Base-by-base conservation (phyloP, 1,139 yeast species). In the Debaryomyces robertsiae region DNA sequence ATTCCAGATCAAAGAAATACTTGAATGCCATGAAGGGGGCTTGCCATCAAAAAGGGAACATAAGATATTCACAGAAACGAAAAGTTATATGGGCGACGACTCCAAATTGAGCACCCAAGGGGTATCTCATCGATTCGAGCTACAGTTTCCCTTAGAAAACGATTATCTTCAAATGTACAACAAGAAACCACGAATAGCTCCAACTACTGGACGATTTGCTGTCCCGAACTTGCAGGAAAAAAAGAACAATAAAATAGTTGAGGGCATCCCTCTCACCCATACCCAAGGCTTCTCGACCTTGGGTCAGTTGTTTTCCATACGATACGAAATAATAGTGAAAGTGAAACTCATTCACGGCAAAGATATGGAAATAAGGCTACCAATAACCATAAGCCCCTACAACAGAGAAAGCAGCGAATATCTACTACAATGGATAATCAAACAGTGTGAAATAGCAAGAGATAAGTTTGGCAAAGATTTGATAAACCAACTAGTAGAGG, bases 301-400 rank as follows among this genome's bases (percentile, higher is more conserved):
- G 22, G 86, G 88, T 0, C 67, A 66, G 36, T 64, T 79, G 19
- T 82, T 73, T 49, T 70, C 81, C 13, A 58, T 81, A 4, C 60
- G 78, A 16, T 82, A 80, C 54, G 82, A 78, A 46, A 52, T 78
- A 4, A 60, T 69, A 1, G 47, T 81, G 16, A 75, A 73, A 44
- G 62, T 79, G 31, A 80, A 77, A 50, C 58, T 81, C 19, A 60
- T 63, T 15, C 75, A 72, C 41, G 75, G 75, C 4, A 75, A 75
- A 48, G 79, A 76, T 47, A 63, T 76, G 44, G 78, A 69, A 32
- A 58, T 77, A 6, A 56, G 66, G 16, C 65, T 79, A 11, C 85
- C 84, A 1, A 60, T 82, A 3, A 76, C 76, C 0, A 68, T 82
- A 0, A 65, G 82, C 37, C 82, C 84, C 1, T 75, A 61, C 59